Conservation (phyloP, 1,139 yeast genomes). For the Diutina pseudorugosa region DNA sequence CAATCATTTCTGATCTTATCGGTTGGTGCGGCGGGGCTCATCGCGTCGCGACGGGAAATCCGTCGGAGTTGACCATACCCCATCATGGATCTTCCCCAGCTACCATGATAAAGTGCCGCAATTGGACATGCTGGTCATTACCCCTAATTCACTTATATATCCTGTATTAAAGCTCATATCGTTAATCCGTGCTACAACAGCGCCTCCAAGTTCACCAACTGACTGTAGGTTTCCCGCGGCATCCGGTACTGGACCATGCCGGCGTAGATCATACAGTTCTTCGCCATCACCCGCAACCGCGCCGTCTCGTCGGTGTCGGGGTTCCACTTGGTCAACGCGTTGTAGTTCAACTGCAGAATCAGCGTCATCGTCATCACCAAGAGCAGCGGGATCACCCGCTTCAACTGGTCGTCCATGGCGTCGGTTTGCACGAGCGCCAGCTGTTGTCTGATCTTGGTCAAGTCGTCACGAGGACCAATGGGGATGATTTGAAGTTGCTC, state of each 20-base stretch:
- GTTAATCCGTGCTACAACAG: slow-evolving; percentile 13
- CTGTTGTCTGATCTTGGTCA: slow-evolving; percentile 22
- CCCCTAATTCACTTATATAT: not conserved
- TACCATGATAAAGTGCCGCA: too few species aligned
- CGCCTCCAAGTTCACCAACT: slow-evolving; percentile 61
- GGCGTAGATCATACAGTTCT: slow-evolving; percentile 86
- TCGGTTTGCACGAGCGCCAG: slow-evolving; percentile 33
- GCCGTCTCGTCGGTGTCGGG: slow-evolving; percentile 41
- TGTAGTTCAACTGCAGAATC: slow-evolving; percentile 47
- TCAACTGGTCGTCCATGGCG: slow-evolving; percentile 54
- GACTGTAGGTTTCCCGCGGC: slow-evolving; percentile 84
- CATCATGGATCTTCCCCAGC: too few species aligned
- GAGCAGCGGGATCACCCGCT: slow-evolving; percentile 61
- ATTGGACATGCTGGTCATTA: too few species aligned
- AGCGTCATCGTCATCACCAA: slow-evolving; percentile 77
- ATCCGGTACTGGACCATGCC: slow-evolving; percentile 92
- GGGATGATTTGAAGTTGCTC: slow-evolving; percentile 60
- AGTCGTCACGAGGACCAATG: slow-evolving; percentile 27
- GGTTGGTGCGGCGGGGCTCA: too few species aligned
- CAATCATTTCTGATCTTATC: too few species aligned
- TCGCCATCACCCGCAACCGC: slow-evolving; percentile 51
- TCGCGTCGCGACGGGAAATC: too few species aligned
- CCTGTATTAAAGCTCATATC: not conserved
- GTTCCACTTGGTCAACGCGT: slow-evolving; percentile 33
- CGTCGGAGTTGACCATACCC: too few species aligned